Conservation (phyloP, 1,284 basidiomycete genomes). For the Fomitiporia mediterranea region DNA sequence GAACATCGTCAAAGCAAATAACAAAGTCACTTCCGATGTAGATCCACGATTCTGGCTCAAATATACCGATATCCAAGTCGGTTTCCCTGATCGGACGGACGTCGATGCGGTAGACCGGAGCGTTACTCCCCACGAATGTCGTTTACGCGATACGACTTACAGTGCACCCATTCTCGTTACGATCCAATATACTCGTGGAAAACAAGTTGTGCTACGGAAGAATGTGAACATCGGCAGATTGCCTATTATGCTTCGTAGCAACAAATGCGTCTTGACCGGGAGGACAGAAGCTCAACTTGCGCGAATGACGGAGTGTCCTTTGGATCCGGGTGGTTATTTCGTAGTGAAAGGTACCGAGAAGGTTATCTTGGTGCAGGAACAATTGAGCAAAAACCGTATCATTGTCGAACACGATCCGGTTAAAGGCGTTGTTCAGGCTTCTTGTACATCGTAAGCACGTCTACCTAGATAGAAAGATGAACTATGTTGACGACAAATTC, state of each 20-base stretch:
- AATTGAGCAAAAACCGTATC: conserved; percentile 98
- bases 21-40: conserved; percentile 92
- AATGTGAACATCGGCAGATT: conserved; percentile 90
- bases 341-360: conserved; percentile 99
- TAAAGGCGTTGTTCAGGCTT: conserved; percentile 92
- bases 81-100: conserved; percentile 87
- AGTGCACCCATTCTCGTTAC: conserved; percentile 92
- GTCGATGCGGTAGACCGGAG: conserved; percentile 74
- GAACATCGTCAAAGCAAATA: conserved; percentile 93
- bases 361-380: conserved; percentile 98
- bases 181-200: conserved; percentile 93
- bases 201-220: conserved; percentile 78
- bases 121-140: conserved; percentile 97
- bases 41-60: conserved; percentile 97
- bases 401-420: conserved; percentile 93
- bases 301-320: conserved; percentile 92
- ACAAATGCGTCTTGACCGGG: conserved; percentile 86
- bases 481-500: conserved; percentile 6
- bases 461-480: conserved; percentile 8
- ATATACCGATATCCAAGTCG: conserved; percentile 93
- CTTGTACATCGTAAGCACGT: conserved; percentile 84
- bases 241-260: conserved; percentile 96
- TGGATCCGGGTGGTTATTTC: conserved; percentile 99
- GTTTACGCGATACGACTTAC: conserved; percentile 95
- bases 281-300: conserved; percentile 81